Conservation (phyloP, 768 basidiomycete species). For the Psilocybe cubensis region DNA sequence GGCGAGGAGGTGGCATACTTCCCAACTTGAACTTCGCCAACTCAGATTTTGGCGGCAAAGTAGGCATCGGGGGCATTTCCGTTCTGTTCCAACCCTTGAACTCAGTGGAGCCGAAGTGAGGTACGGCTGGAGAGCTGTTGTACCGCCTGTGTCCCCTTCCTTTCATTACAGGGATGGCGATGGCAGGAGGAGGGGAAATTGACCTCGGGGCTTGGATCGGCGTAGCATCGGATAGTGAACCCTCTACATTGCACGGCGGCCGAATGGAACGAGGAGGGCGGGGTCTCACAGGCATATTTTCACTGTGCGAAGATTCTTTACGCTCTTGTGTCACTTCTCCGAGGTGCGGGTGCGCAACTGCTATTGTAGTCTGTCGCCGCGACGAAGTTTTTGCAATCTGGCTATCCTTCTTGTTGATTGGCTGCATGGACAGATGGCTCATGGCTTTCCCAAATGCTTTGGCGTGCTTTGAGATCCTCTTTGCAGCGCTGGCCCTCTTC, state of each 20-base stretch:
- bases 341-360: slow-evolving; percentile 1
- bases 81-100: slow-evolving; percentile 6
- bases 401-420: slow-evolving; percentile 9
- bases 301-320: too few relatives aligned
- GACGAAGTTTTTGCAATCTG: neutral
- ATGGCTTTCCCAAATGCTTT: slow-evolving; percentile 24
- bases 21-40: neutral
- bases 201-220: neutral
- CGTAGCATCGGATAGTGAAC: neutral
- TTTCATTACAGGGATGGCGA: neutral
- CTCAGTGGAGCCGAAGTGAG: slow-evolving; percentile 2
- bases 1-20: neutral
- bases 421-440: slow-evolving; percentile 22
- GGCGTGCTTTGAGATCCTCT: slow-evolving; percentile 15
- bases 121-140: slow-evolving; percentile 13
- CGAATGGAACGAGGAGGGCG: neutral
- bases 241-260: neutral
- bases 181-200: neutral
- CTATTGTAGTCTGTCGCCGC: neutral
- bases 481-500: neutral
- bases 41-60: neutral
- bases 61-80: slow-evolving; percentile 13
- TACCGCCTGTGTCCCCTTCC: slow-evolving; percentile 12
- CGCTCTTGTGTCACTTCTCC: neutral
- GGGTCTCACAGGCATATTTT: neutral